A percentile compares a stretch with the other conserved stretches of the same genome.
These are phyloP conservation scores for Triadica sebifera DNA, from an alignment of 345 rosid species.

Conservation along the genomic window DNA sequence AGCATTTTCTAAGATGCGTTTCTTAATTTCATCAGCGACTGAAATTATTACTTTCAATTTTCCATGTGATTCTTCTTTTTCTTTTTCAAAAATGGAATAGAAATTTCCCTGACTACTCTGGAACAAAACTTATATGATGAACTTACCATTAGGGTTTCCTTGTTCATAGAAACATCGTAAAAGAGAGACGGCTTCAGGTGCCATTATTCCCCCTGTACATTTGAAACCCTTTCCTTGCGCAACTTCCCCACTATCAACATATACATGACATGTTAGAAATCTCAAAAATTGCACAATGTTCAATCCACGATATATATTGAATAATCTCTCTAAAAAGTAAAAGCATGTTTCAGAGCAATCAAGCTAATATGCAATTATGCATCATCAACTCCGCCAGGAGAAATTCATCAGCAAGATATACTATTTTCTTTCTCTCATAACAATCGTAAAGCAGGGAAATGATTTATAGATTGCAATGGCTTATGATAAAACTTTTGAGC, in stretches of 20 bases:
- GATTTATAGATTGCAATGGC: not conserved
- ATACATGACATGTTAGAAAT: not conserved
- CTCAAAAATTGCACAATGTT: constrained; percentile 7
- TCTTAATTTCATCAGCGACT: not conserved
- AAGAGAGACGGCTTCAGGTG: constrained; percentile 67
- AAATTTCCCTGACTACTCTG: not conserved
- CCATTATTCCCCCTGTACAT: constrained; percentile 67
- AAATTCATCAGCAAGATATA: not conserved
- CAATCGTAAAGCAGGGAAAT: not conserved
- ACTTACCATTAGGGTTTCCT: constrained; percentile 83
- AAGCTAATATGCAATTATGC: not conserved
- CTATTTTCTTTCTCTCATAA: not conserved
- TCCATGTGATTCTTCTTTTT: not conserved
- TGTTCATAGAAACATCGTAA: constrained; percentile 74
- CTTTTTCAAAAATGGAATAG: no score
- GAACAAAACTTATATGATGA: not conserved
- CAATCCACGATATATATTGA: not conserved
- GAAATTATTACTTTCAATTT: not conserved
- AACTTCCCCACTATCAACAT: constrained; percentile 30
- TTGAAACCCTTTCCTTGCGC: constrained; percentile 44
- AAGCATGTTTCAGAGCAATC: not conserved
- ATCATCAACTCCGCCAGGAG: not conserved
- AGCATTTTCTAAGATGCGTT: not conserved
- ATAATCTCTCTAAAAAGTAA: not conserved
- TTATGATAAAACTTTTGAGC: not conserved